A percentile compares a stretch with the other conserved stretches of the same genome.
phyloP scores from a whole-genome alignment of 2,329 filamentous ascomycete genomes.

The Aspergillus sp. region DNA sequence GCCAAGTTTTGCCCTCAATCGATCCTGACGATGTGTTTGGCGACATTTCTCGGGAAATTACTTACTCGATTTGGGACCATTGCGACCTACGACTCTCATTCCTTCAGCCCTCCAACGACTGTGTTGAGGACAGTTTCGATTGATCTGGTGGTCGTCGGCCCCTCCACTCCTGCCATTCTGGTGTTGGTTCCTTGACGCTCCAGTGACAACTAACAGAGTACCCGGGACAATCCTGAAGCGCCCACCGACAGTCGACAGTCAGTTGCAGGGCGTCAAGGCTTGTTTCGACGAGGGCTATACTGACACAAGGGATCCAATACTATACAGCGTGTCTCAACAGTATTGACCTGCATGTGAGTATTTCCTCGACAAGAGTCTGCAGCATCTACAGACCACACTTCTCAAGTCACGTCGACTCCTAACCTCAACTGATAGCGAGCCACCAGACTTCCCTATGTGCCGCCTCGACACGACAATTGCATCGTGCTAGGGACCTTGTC shows the following conservation, averaged over 20 bases:
- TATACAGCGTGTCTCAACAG: not conserved
- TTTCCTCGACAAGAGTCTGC: not conserved
- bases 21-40: slow-evolving; percentile 16
- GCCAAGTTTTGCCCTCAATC: slow-evolving; percentile 9
- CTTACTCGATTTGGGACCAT: slow-evolving; percentile 13
- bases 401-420: not conserved
- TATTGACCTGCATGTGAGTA: not conserved
- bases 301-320: not conserved
- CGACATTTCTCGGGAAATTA: slow-evolving; percentile 20
- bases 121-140: not conserved
- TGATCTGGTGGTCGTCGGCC: not conserved
- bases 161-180: not conserved
- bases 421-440: not conserved
- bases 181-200: slow-evolving; percentile 1
- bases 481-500: slow-evolving; percentile 19
- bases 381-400: not conserved
- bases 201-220: slow-evolving; percentile 11
- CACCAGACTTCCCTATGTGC: slow-evolving; percentile 12
- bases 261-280: not conserved
- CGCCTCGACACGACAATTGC: slow-evolving; percentile 17
- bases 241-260: not conserved
- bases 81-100: slow-evolving; percentile 17
- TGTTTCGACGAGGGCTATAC: not conserved
- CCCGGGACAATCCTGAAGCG: not conserved
- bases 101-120: not conserved